Percentiles rank a stretch among this genome's conserved stretches.
Conservation (phyloP, 176 grass and related monocot species). For the Oryza nivara region DNA sequence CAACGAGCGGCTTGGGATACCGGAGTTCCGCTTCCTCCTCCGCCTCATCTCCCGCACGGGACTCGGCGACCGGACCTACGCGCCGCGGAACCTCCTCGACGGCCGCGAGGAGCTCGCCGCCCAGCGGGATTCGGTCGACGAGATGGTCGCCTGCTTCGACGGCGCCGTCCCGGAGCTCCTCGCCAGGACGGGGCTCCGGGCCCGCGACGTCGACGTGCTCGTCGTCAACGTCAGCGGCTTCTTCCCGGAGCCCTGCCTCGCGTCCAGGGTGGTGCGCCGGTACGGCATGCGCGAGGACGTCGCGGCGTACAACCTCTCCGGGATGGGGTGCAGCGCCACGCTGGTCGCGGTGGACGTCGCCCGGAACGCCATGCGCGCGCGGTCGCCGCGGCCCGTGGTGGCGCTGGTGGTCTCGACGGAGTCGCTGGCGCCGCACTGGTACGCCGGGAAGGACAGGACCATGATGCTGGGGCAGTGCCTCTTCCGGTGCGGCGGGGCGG, state of each 20-base stretch:
- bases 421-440: conserved; percentile 43
- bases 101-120: conserved; percentile 43
- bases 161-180: conserved; percentile 46
- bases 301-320: conserved; percentile 48
- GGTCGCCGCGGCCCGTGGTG: background rate
- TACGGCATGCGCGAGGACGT: conserved; percentile 54
- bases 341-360: conserved; percentile 41
- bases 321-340: conserved; percentile 60
- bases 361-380: conserved; percentile 40
- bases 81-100: conserved; percentile 21
- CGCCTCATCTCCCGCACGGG: conserved; percentile 44
- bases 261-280: conserved; percentile 29
- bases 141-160: conserved; percentile 38
- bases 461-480: conserved; percentile 59
- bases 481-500: conserved; percentile 57
- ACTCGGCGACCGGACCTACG: conserved; percentile 54
- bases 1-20: conserved; percentile 9
- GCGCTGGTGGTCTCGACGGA: conserved; percentile 51
- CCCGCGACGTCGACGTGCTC: conserved; percentile 43
- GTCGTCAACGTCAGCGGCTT: conserved; percentile 53
- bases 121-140: too few species aligned
- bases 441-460: conserved; percentile 49
- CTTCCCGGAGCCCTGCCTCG: conserved; percentile 42
- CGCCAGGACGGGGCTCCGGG: background rate
- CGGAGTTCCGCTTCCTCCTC: conserved; percentile 50